These are phyloP conservation scores for Pythium oligandrum DNA, from an alignment of 352 stramenopile genomes.

Conservation along the genomic window DNA sequence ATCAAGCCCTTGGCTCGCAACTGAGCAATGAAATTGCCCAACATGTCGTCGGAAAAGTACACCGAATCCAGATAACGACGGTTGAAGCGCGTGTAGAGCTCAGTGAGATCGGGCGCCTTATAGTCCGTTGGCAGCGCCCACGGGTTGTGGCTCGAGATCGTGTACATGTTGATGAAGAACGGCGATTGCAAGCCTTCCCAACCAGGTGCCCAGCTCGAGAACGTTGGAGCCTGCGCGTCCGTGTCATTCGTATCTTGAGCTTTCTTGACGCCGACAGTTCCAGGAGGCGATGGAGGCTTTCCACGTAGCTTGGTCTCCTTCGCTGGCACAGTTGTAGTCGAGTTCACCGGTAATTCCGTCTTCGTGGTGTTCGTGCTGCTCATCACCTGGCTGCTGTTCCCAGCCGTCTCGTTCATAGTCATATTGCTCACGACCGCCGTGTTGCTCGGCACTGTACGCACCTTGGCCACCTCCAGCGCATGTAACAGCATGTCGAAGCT, in stretches of 20 bases:
- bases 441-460: not conserved
- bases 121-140: slow-evolving; percentile 50
- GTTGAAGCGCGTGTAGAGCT: slow-evolving; percentile 58
- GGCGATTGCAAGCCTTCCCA: slow-evolving; percentile 60
- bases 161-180: slow-evolving; percentile 81
- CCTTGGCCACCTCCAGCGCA: slow-evolving; percentile 41
- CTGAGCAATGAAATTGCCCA: slow-evolving; percentile 48
- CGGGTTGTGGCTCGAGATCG: slow-evolving; percentile 67
- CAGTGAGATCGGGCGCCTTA: slow-evolving; percentile 36
- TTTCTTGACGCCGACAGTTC: not conserved
- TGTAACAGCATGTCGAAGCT: slow-evolving; percentile 72
- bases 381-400: not conserved
- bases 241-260: not conserved
- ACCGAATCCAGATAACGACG: slow-evolving; percentile 69
- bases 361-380: slow-evolving; percentile 5
- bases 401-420: slow-evolving; percentile 10
- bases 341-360: not conserved
- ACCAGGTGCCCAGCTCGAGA: slow-evolving; percentile 4
- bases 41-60: slow-evolving; percentile 64
- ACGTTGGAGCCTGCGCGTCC: not conserved
- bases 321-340: not conserved
- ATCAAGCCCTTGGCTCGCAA: slow-evolving; percentile 51
- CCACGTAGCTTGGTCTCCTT: not conserved
- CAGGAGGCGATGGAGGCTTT: no score
- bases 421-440: not conserved